Evolutionary conservation across 257 asterid species (phyloP), one percentile per base, ranked within the genome.

Genomic region (Solanum lycopersicoides): DNA sequence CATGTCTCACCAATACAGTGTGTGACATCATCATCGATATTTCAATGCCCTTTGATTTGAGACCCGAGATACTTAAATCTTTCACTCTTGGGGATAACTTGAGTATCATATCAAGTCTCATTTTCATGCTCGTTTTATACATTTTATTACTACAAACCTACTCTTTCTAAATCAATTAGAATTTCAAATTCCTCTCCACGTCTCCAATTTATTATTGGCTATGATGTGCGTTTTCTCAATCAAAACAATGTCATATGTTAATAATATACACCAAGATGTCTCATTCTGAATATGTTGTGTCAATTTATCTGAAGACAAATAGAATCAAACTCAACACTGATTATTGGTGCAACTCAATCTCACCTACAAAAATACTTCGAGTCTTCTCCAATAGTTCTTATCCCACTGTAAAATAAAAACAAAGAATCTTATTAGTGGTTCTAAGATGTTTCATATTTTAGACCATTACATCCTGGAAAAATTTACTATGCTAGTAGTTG

Each of bases 181-280:
- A 9, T 18, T 7, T 4, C 18, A 18, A 18, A 2, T 56, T 0
- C 18, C 2, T 56, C 65, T 56, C 11, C 0, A 7, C 2, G 23
- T 18, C n/a, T 56, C 2, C 11, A 56, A 56, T 56, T 6, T 56
- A 18, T 7, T 18, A 7, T 7, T 18, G n/a, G 18, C 1, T 18
- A 0, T 0, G 9, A 7, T 7, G 23, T 7, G 12, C 0, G 0
- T 3, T 18, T 56, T 7, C 0, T 18, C n/a, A 18, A n/a, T n/a
- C n/a, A n/a, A n/a, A n/a, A n/a, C n/a, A n/a, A n/a, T n/a, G n/a
- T n/a, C n/a, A n/a, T n/a, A 3, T 7, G 9, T 20, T 1, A 56
- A 56, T 56, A 1, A 56, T 12, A 56, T 56, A 56, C n/a, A 56
- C 0, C 4, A 56, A 56, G 12, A 18, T 56, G 1, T 12, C 12